phyloP scores from a whole-genome alignment of 2,329 filamentous ascomycete species.

The Aspergillus melleus region DNA sequence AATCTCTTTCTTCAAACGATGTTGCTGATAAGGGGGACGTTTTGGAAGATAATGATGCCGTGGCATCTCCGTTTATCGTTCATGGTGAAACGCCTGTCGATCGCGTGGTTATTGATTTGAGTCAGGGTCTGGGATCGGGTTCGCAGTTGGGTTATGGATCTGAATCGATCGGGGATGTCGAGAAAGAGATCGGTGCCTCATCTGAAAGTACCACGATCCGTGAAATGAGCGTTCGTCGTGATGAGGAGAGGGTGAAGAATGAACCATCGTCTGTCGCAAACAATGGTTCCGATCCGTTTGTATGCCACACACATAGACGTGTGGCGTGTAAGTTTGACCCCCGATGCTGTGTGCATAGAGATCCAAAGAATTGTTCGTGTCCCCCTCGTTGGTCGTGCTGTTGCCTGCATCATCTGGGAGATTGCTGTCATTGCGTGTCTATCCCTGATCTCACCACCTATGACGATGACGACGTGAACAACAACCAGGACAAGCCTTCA shows the following conservation, averaged over 20 bases:
- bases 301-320: constrained; percentile 8
- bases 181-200: neutral
- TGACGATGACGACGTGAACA: neutral
- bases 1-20: neutral
- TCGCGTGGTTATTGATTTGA: neutral
- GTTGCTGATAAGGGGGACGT: neutral
- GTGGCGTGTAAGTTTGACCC: constrained; percentile 16
- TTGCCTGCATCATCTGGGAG: constrained; percentile 21
- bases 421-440: constrained; percentile 19
- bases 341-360: constrained; percentile 20
- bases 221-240: neutral
- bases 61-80: neutral
- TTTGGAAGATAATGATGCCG: neutral
- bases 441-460: neutral
- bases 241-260: neutral
- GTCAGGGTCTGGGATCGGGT: neutral
- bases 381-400: constrained; percentile 19
- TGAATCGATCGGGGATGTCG: neutral
- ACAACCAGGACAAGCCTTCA: neutral
- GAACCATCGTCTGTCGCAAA: neutral
- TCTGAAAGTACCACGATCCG: neutral
- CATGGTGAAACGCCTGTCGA: neutral
- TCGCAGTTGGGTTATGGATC: neutral
- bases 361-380: constrained; percentile 12
- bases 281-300: neutral